phyloP scores from a whole-genome alignment of 179 eudicot species.

The Spinacia oleracea region DNA sequence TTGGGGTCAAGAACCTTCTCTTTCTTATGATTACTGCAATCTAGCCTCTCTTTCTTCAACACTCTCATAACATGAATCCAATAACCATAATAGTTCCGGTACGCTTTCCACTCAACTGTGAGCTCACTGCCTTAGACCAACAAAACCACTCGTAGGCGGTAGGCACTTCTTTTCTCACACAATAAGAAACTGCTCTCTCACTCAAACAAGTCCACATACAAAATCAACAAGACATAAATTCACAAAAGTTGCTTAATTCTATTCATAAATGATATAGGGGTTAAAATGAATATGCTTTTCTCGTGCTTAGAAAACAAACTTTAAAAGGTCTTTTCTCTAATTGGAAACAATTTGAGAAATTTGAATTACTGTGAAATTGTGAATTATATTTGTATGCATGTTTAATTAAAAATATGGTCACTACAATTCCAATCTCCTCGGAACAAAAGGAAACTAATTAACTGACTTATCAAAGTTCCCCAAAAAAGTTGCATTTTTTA shows the following conservation, averaged over 20 bases:
- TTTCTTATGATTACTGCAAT: no score
- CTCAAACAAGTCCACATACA: background rate
- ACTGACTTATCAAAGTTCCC: no score
- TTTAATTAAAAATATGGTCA: background rate
- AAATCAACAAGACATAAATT: background rate
- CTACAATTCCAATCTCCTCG: background rate
- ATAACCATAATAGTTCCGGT: no score
- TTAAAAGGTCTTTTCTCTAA: no score
- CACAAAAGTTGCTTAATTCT: background rate
- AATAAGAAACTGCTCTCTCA: background rate
- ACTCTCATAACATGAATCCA: no score
- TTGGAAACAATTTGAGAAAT: background rate
- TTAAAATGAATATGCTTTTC: background rate
- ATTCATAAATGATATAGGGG: no score
- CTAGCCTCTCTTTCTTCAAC: no score
- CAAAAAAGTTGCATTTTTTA: no score
- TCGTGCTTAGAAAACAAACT: background rate
- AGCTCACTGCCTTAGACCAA: no score
- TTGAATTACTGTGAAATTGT: background rate
- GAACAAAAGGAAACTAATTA: background rate
- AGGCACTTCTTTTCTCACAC: background rate
- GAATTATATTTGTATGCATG: background rate
- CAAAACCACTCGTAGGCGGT: no score
- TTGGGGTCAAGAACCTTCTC: no score
- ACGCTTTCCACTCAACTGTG: no score